phyloP scores from a whole-genome alignment of 169 alveolate genomes.

The Cryptosporidium andersoni region DNA sequence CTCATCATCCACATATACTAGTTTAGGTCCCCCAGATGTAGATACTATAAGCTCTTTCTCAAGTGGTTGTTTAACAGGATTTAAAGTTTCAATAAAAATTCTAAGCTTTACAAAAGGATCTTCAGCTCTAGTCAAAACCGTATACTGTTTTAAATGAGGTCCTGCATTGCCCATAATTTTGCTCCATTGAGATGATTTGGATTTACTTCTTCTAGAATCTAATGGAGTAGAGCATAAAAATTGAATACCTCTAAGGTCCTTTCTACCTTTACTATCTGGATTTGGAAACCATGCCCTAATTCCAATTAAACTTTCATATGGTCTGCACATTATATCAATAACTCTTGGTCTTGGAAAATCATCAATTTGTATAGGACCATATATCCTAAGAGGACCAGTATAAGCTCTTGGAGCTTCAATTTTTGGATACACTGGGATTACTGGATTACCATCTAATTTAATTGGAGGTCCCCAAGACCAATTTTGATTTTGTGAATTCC shows the following conservation, averaged over 20 bases:
- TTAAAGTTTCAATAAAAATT: conserved; percentile 55
- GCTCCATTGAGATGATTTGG: conserved; percentile 47
- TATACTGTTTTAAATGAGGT: conserved; percentile 47
- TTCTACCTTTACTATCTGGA: conserved; percentile 65
- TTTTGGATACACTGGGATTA: conserved; percentile 36
- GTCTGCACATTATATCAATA: conserved; percentile 51
- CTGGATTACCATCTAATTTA: conserved; percentile 41
- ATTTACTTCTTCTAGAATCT: conserved; percentile 23
- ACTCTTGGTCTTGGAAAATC: conserved; percentile 64
- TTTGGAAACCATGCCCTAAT: conserved; percentile 71
- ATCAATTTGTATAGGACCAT: conserved; percentile 66
- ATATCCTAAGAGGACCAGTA: conserved; percentile 54
- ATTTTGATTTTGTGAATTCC: conserved; percentile 17
- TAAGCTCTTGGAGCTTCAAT: conserved; percentile 70
- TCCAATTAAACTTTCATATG: conserved; percentile 66
- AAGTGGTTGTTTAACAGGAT: conserved; percentile 51
- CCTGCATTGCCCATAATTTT: conserved; percentile 64
- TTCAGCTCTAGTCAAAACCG: conserved; percentile 53
- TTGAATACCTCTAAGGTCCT: conserved; percentile 68
- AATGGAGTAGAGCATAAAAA: conserved; percentile 52
- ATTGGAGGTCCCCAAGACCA: conserved; percentile 67
- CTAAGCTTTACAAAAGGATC: conserved; percentile 66
- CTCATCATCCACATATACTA: conserved; percentile 39
- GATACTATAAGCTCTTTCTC: conserved; percentile 44
- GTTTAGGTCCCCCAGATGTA: conserved; percentile 50